Percentiles rank a stretch among this genome's conserved stretches.
These are phyloP conservation scores for Xylariaceae sp. DNA, from an alignment of 2,329 filamentous ascomycete genomes.

Conservation along the genomic window DNA sequence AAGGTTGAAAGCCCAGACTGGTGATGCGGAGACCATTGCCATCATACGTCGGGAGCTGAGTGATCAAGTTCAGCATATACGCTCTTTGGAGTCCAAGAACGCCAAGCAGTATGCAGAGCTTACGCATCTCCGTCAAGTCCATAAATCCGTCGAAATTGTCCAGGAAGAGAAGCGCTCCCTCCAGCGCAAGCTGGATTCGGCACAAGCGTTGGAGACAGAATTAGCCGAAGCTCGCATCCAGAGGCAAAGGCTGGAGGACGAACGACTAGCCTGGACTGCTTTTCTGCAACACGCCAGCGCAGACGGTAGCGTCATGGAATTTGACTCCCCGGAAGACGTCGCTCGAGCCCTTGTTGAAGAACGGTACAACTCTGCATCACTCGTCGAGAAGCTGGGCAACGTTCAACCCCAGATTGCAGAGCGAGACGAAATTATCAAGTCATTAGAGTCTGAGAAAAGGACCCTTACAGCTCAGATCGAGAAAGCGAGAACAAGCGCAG, in stretches of 20 bases:
- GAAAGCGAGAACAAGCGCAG: constrained; percentile 54
- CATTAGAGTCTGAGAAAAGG: constrained; percentile 66
- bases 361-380: constrained; percentile 70
- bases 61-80: constrained; percentile 89
- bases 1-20: constrained; percentile 78
- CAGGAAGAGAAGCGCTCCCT: constrained; percentile 91
- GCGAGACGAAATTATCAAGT: constrained; percentile 70
- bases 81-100: constrained; percentile 74
- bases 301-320: constrained; percentile 61
- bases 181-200: constrained; percentile 70
- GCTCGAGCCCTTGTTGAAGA: constrained; percentile 81
- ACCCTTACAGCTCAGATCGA: constrained; percentile 66
- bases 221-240: constrained; percentile 77
- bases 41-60: constrained; percentile 85
- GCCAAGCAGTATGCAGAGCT: constrained; percentile 76
- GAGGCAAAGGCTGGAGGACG: constrained; percentile 82
- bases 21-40: constrained; percentile 78
- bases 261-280: constrained; percentile 79
- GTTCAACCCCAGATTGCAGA: constrained; percentile 74
- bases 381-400: constrained; percentile 76
- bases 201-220: constrained; percentile 70
- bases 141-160: constrained; percentile 87
- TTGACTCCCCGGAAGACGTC: constrained; percentile 83
- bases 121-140: constrained; percentile 72
- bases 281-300: constrained; percentile 70